Conservation (phyloP, 2,329 filamentous ascomycete genomes). For the Paradendryphiella salina region DNA sequence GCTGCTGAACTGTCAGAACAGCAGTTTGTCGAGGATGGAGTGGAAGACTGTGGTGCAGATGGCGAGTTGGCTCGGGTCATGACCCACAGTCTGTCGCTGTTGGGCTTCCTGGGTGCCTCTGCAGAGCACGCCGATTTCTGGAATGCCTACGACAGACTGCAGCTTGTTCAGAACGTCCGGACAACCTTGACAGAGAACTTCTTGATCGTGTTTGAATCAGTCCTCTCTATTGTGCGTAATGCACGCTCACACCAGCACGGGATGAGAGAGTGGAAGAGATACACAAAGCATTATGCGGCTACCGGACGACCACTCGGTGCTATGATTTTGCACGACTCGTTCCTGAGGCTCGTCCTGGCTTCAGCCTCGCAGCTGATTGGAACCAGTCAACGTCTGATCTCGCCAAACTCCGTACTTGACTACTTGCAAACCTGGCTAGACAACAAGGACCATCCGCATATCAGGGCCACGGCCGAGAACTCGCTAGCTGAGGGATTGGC, state of each 20-base stretch:
- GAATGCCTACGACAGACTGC: slow-evolving; percentile 72
- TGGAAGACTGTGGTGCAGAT: slow-evolving; percentile 53
- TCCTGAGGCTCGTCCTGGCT: slow-evolving; percentile 81
- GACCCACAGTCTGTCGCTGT: slow-evolving; percentile 78
- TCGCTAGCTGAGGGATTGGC: slow-evolving; percentile 61
- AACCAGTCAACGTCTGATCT: slow-evolving; percentile 60
- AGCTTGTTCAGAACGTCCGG: slow-evolving; percentile 71
- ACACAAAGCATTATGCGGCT: slow-evolving; percentile 78
- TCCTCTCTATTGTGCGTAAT: slow-evolving; percentile 88
- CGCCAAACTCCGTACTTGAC: slow-evolving; percentile 70
- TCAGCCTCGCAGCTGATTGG: slow-evolving; percentile 74
- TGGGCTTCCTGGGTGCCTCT: slow-evolving; percentile 86
- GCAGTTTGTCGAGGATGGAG: slow-evolving; percentile 60
- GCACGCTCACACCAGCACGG: slow-evolving; percentile 66
- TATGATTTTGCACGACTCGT: slow-evolving; percentile 86
- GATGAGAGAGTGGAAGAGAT: slow-evolving; percentile 84
- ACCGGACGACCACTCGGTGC: slow-evolving; percentile 81
- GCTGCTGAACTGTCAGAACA: slow-evolving; percentile 60
- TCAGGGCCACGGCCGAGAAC: slow-evolving; percentile 32
- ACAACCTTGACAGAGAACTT: slow-evolving; percentile 80
- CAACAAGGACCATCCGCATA: slow-evolving; percentile 20
- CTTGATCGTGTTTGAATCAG: slow-evolving; percentile 82
- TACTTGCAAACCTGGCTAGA: slow-evolving; percentile 54
- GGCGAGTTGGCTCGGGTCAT: slow-evolving; percentile 65
- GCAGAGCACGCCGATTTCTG: slow-evolving; percentile 80